Percentiles rank a stretch among this genome's conserved stretches.
phyloP scores from a whole-genome alignment of 192 early-diverging fungal species.

The Podila verticillata region DNA sequence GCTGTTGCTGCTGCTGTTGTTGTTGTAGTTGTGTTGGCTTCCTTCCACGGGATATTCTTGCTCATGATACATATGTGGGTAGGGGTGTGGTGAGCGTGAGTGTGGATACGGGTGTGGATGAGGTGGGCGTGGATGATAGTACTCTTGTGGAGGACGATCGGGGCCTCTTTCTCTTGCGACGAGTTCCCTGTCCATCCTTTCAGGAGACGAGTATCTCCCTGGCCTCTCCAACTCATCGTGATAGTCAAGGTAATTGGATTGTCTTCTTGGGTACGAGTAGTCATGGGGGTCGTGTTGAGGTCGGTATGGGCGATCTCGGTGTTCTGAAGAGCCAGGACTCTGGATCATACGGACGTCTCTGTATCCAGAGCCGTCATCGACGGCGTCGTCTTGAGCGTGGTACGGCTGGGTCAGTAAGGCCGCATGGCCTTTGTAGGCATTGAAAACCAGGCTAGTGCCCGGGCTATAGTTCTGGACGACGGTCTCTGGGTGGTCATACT shows the following conservation, averaged over 20 bases:
- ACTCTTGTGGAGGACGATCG: too few relatives aligned
- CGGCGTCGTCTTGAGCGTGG: not conserved
- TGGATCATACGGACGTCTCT: not conserved
- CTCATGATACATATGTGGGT: not conserved
- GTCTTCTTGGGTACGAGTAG: not conserved
- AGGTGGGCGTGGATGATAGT: not conserved
- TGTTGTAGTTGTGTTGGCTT: constrained; percentile 10
- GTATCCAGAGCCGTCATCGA: not conserved
- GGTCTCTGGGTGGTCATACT: constrained; percentile 22
- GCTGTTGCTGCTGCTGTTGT: constrained; percentile 1
- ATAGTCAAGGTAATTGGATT: too few relatives aligned
- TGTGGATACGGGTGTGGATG: not conserved
- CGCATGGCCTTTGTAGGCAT: constrained; percentile 25
- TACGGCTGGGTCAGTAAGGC: constrained; percentile 17
- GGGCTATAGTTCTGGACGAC: constrained; percentile 42
- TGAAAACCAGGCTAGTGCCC: constrained; percentile 41
- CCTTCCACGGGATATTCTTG: not conserved
- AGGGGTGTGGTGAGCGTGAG: not conserved
- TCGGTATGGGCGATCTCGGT: too few relatives aligned
- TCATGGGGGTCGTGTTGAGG: not conserved
- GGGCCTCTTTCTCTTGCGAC: not conserved
- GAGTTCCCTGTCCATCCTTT: not conserved
- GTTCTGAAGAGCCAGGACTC: not conserved
- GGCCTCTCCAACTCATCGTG: too few relatives aligned
- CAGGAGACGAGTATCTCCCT: too few relatives aligned